Percentiles rank a stretch among this genome's conserved stretches.
These are phyloP conservation scores for Kazachstania martiniae DNA, from an alignment of 805 yeast genomes.

Conservation along the genomic window DNA sequence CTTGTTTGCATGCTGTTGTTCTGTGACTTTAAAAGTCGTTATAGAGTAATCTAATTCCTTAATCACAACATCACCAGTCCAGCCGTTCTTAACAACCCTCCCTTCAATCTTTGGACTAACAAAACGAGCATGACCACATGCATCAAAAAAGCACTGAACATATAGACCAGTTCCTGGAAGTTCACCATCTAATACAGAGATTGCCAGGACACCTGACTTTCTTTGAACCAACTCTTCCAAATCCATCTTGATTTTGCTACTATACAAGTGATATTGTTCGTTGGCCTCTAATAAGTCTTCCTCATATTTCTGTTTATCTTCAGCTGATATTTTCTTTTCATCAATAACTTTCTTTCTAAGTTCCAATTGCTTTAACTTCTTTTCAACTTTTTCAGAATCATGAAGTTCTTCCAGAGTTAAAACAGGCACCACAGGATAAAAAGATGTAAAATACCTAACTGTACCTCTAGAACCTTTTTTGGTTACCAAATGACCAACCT, in stretches of 20 bases:
- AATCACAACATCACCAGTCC: constrained; percentile 64
- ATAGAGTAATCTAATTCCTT: constrained; percentile 71
- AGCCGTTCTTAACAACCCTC: constrained; percentile 29
- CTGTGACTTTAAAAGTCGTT: constrained; percentile 49
- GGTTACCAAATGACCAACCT: constrained; percentile 53
- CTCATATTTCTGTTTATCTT: constrained; percentile 21
- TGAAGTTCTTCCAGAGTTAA: constrained; percentile 61
- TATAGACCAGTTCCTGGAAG: constrained; percentile 46
- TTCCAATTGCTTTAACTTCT: constrained; percentile 29
- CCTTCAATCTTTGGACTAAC: constrained; percentile 39
- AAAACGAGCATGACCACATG: constrained; percentile 54
- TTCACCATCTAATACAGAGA: constrained; percentile 50
- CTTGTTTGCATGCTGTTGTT: constrained; percentile 43
- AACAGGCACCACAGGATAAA: constrained; percentile 78
- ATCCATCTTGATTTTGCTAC: constrained; percentile 39
- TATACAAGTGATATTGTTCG: constrained; percentile 31
- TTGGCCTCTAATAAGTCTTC: constrained; percentile 24
- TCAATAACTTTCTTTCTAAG: constrained; percentile 25
- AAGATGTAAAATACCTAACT: constrained; percentile 61
- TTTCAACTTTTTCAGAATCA: constrained; percentile 40
- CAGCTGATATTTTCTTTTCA: constrained; percentile 23
- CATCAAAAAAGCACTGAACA: constrained; percentile 71
- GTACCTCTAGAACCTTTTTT: constrained; percentile 80
- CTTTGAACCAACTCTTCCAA: constrained; percentile 46
- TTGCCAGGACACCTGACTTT: constrained; percentile 68